These are phyloP conservation scores for Amaranthus palmeri DNA, from an alignment of 148 eudicot genomes.

Conservation along the genomic window DNA sequence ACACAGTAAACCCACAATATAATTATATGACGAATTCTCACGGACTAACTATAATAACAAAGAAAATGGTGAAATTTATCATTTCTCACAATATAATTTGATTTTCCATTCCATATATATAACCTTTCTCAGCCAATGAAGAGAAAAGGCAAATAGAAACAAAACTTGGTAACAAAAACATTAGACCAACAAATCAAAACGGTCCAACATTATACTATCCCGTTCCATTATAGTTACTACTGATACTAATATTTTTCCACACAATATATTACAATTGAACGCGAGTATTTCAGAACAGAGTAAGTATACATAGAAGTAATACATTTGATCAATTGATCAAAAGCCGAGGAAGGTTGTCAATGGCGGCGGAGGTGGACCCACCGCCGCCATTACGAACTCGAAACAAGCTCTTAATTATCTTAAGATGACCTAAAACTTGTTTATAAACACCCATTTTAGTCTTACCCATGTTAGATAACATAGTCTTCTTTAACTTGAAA, in stretches of 20 bases:
- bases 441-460: conserved; percentile 35
- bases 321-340: conserved; percentile 14
- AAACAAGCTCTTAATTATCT: conserved; percentile 41
- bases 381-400: conserved; percentile 16
- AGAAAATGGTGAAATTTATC: background rate
- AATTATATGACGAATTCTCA: no score
- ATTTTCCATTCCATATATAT: conserved; percentile 1
- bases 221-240: no score
- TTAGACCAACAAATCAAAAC: no score
- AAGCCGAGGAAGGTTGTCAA: conserved; percentile 37
- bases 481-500: conserved; percentile 46
- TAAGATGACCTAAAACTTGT: conserved; percentile 36
- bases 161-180: no score
- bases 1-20: no score
- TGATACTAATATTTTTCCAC: no score
- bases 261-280: no score
- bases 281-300: background rate
- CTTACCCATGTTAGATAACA: conserved; percentile 28
- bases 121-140: background rate
- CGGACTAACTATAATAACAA: no score
- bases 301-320: background rate
- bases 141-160: background rate
- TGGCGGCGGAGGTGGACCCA: background rate
- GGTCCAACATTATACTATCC: no score
- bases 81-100: background rate